Conservation (phyloP, 2,329 filamentous ascomycete genomes). For the Diplodia mutila region DNA sequence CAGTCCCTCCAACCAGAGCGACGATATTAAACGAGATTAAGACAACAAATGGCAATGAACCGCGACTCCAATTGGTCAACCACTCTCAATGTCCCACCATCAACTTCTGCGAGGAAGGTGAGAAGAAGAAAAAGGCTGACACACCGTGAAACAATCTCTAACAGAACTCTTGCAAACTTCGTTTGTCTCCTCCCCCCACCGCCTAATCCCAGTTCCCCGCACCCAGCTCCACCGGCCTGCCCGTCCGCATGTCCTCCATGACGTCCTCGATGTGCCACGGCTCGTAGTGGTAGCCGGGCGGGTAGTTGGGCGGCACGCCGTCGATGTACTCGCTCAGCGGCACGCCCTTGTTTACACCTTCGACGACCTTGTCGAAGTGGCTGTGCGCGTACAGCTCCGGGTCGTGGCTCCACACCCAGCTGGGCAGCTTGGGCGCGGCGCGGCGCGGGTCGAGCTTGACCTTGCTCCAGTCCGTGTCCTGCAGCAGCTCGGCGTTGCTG, state of each 20-base stretch:
- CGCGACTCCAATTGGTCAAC: too few relatives aligned
- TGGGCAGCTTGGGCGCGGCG: conserved; percentile 50
- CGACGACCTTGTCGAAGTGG: conserved; percentile 48
- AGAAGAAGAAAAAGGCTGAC: too few relatives aligned
- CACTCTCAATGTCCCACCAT: too few relatives aligned
- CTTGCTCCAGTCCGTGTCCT: conserved; percentile 55
- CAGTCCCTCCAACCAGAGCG: too few relatives aligned
- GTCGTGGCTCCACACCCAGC: conserved; percentile 53
- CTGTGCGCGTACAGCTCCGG: conserved; percentile 51
- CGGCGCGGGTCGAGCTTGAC: conserved; percentile 51
- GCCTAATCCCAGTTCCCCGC: conserved; percentile 39
- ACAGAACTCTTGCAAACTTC: too few relatives aligned
- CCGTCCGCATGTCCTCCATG: conserved; percentile 44
- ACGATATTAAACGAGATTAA: too few relatives aligned
- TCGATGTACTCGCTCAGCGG: conserved; percentile 31
- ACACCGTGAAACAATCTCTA: too few relatives aligned
- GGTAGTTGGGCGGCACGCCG: conserved; percentile 50
- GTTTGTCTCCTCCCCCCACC: too few relatives aligned
- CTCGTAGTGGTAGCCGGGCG: conserved; percentile 47
- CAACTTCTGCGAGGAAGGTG: too few relatives aligned
- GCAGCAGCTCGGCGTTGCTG: conserved; percentile 52
- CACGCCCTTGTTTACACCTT: conserved; percentile 42
- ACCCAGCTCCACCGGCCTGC: conserved; percentile 40
- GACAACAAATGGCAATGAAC: too few relatives aligned
- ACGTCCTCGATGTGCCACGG: conserved; percentile 50